These are phyloP conservation scores for Graphilbum ipis-grandicollis DNA, from an alignment of 2,329 filamentous ascomycete genomes.

Conservation along the genomic window DNA sequence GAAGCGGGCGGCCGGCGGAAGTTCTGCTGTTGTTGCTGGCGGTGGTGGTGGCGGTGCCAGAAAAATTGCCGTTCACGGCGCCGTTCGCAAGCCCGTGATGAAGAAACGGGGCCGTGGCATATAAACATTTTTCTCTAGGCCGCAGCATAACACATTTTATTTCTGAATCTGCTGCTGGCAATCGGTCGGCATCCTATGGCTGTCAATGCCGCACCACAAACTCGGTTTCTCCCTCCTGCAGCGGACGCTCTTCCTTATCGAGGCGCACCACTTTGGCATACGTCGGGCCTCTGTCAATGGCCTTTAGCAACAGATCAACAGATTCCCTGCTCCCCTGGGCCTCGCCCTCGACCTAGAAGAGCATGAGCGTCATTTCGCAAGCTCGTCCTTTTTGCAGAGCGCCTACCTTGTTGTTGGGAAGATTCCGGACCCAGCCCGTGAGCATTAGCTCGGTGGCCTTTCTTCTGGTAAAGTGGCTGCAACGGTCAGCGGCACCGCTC, in stretches of 20 bases:
- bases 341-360: constrained; percentile 89
- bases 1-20: constrained; percentile 26
- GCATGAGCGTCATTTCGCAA: no score
- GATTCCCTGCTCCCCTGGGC: constrained; percentile 56
- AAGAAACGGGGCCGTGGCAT: constrained; percentile 39
- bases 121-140: constrained; percentile 14
- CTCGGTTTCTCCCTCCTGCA: constrained; percentile 46
- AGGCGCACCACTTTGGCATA: constrained; percentile 58
- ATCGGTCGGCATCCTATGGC: no score
- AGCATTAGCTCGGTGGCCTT: constrained; percentile 30
- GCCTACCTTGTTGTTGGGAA: constrained; percentile 34
- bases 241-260: constrained; percentile 48
- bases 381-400: no score
- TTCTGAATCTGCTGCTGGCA: neutral
- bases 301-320: constrained; percentile 53
- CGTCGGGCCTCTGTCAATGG: constrained; percentile 57
- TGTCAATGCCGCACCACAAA: constrained; percentile 30
- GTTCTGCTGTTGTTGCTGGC: constrained; percentile 20
- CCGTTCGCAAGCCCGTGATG: constrained; percentile 41
- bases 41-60: constrained; percentile 27
- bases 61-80: constrained; percentile 44
- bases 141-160: neutral
- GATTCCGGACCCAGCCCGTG: constrained; percentile 47
- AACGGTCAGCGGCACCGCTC: neutral
- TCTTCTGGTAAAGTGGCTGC: constrained; percentile 35